These are phyloP conservation scores for Datisca glomerata DNA, from an alignment of 306 rosid species.

Conservation along the genomic window DNA sequence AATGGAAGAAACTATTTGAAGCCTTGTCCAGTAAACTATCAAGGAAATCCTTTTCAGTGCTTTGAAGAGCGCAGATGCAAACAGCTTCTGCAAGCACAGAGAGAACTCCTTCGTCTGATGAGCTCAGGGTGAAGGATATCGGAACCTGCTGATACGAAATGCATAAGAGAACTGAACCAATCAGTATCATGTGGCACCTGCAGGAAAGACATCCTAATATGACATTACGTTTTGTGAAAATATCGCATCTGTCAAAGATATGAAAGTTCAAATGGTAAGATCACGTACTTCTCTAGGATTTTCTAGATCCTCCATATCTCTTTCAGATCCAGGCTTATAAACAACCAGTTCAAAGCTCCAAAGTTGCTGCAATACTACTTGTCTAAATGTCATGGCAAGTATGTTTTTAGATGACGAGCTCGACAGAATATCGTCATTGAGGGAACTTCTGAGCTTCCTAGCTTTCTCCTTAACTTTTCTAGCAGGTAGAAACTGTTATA, in stretches of 20 bases:
- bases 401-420: constrained; percentile 42
- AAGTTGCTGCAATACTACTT: constrained; percentile 69
- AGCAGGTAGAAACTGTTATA: constrained; percentile 71
- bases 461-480: constrained; percentile 71
- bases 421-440: constrained; percentile 39
- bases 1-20: constrained; percentile 30
- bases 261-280: constrained; percentile 7
- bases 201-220: constrained; percentile 54
- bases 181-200: constrained; percentile 92
- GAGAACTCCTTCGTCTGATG: constrained; percentile 46
- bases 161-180: constrained; percentile 79
- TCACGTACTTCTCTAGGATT: constrained; percentile 67
- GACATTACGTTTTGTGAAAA: constrained; percentile 42
- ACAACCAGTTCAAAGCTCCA: constrained; percentile 62
- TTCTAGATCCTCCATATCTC: constrained; percentile 77
- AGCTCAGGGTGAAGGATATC: constrained; percentile 57
- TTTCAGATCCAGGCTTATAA: constrained; percentile 63
- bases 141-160: constrained; percentile 84
- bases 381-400: constrained; percentile 87
- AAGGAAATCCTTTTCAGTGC: constrained; percentile 46
- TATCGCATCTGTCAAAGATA: constrained; percentile 8
- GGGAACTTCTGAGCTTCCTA: constrained; percentile 45
- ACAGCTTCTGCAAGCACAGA: constrained; percentile 71
- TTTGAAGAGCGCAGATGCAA: constrained; percentile 62
- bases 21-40: constrained; percentile 31